Evolutionary conservation across 768 basidiomycete genomes (phyloP).

Genomic region (Holtermanniella nyarrowii): DNA sequence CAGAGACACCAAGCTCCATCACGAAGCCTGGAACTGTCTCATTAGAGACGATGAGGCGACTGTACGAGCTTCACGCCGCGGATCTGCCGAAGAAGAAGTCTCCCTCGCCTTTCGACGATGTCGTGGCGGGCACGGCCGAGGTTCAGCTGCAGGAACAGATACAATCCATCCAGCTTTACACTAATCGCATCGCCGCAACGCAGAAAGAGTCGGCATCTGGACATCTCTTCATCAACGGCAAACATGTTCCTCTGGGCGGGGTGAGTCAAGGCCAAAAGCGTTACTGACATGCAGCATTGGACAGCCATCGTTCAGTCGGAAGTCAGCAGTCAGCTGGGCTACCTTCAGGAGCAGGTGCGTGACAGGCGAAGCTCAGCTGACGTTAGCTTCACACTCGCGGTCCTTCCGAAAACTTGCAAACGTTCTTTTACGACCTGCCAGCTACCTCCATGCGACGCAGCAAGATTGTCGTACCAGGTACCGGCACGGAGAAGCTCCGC

Average conservation of each 20-base stretch:
- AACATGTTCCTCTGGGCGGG: slow-evolving; percentile 56
- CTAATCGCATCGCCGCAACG: slow-evolving; percentile 52
- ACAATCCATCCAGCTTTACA: slow-evolving; percentile 49
- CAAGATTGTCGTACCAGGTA: slow-evolving; percentile 55
- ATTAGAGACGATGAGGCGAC: slow-evolving; percentile 11
- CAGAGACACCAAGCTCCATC: slow-evolving; percentile 12
- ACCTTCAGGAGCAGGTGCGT: slow-evolving; percentile 62
- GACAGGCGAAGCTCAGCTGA: too few relatives aligned
- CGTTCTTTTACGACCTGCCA: slow-evolving; percentile 85
- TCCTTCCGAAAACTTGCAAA: slow-evolving; percentile 46
- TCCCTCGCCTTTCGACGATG: slow-evolving; percentile 26
- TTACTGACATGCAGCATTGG: slow-evolving; percentile 49
- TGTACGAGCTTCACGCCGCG: slow-evolving; percentile 14
- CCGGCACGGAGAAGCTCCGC: slow-evolving; percentile 46
- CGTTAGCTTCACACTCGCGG: slow-evolving; percentile 21
- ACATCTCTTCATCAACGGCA: slow-evolving; percentile 83
- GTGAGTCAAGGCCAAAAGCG: slow-evolving; percentile 45
- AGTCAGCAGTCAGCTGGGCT: slow-evolving; percentile 51
- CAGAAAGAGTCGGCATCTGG: slow-evolving; percentile 44
- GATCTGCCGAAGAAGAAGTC: slow-evolving; percentile 8
- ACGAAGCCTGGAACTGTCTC: slow-evolving; percentile 15
- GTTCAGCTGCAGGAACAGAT: slow-evolving; percentile 35
- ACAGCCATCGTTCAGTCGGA: slow-evolving; percentile 56
- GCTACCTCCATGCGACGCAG: slow-evolving; percentile 63
- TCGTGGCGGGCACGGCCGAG: slow-evolving; percentile 7